Evolutionary conservation across 345 rosid genomes (phyloP).

Genomic region (Eucalyptus brandiana): DNA sequence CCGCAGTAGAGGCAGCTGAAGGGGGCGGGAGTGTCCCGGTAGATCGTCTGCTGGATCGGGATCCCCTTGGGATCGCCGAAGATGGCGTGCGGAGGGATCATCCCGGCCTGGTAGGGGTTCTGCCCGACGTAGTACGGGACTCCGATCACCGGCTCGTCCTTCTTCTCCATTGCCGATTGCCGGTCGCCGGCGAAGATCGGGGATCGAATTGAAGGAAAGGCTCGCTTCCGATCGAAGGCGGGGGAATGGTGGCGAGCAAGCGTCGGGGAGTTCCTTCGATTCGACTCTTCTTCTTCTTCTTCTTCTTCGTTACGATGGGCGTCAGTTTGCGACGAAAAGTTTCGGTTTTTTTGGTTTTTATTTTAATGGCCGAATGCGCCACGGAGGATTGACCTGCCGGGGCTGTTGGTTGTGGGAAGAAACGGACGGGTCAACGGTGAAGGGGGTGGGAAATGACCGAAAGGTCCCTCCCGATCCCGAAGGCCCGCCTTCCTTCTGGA

Average conservation of each 20-base stretch:
- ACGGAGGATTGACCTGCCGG: not conserved
- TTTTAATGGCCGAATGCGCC: not conserved
- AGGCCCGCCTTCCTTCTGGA: not conserved
- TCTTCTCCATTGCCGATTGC: conserved; percentile 23
- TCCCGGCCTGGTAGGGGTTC: conserved; percentile 69
- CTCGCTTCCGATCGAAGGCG: not conserved
- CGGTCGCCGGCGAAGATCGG: not conserved
- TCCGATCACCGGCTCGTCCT: conserved; percentile 51
- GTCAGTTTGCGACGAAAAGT: not conserved
- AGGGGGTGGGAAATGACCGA: not conserved
- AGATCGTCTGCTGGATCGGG: conserved; percentile 82
- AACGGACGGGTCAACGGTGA: not conserved
- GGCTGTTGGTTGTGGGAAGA: no score
- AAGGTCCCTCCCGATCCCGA: not conserved
- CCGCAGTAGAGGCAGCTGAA: conserved; percentile 76
- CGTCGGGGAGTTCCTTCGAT: not conserved
- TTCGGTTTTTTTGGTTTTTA: not conserved
- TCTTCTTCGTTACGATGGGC: not conserved
- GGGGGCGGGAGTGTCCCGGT: conserved; percentile 92
- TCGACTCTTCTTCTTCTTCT: not conserved
- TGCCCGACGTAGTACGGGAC: conserved; percentile 47
- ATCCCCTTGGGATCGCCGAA: conserved; percentile 62
- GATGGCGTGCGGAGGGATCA: conserved; percentile 63
- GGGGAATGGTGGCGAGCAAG: not conserved
- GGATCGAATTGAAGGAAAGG: not conserved